These are phyloP conservation scores for Kurtzmaniella quercitrusa DNA, from an alignment of 1,139 yeast genomes.

Conservation along the genomic window DNA sequence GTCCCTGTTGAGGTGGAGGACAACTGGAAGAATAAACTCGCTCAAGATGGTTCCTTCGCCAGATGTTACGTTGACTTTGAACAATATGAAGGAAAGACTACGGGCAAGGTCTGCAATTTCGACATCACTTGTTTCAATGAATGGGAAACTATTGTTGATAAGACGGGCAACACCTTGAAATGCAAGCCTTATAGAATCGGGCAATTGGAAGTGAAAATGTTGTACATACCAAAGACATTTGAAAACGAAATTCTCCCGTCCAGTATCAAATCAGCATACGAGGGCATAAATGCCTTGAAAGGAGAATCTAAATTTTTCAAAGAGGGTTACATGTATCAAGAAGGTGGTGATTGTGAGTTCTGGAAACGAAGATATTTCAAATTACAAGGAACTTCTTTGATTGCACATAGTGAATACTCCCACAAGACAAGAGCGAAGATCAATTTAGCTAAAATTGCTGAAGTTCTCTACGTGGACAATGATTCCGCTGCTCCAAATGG, in stretches of 20 bases:
- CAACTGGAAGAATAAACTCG: constrained; percentile 55
- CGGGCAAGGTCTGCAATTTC: constrained; percentile 49
- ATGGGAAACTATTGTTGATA: constrained; percentile 56
- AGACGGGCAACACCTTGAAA: constrained; percentile 24
- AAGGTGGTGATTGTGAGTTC: constrained; percentile 70
- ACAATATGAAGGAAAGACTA: constrained; percentile 52
- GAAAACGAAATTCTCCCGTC: constrained; percentile 59
- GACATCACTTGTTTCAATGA: constrained; percentile 71
- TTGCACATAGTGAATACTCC: constrained; percentile 62
- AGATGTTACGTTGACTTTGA: constrained; percentile 65
- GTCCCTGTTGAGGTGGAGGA: constrained; percentile 52
- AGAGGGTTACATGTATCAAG: constrained; percentile 71
- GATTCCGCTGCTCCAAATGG: constrained; percentile 31
- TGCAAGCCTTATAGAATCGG: constrained; percentile 63
- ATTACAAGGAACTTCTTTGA: constrained; percentile 54
- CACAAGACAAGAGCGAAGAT: constrained; percentile 64
- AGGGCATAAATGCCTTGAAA: constrained; percentile 44
- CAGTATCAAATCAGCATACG: constrained; percentile 57
- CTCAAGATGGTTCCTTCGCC: constrained; percentile 87
- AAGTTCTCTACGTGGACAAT: constrained; percentile 48
- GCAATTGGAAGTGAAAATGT: constrained; percentile 64
- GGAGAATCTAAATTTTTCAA: constrained; percentile 32
- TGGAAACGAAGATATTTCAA: constrained; percentile 64
- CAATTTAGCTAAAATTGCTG: constrained; percentile 58
- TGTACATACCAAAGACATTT: constrained; percentile 62